These are phyloP conservation scores for Epichloe scottii DNA, from an alignment of 2,329 filamentous ascomycete species.

Conservation along the genomic window DNA sequence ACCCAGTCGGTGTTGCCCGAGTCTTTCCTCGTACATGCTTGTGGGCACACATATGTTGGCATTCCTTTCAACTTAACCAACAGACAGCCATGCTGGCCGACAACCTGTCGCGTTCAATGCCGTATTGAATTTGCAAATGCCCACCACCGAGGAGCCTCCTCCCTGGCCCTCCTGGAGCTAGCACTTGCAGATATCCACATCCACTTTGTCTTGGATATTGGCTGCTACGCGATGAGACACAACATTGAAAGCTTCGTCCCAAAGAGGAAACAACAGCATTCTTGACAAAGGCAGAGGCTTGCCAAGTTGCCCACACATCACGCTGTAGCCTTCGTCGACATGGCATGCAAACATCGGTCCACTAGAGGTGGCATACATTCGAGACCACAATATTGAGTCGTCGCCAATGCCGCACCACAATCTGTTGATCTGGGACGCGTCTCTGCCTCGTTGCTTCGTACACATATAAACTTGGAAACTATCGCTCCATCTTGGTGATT, in stretches of 20 bases:
- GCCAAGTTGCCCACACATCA: not conserved
- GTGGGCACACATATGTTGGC: not conserved
- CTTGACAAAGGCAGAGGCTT: not conserved
- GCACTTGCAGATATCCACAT: not conserved
- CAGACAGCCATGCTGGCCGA: not conserved
- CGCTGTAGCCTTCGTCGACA: not conserved
- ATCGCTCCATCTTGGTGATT: conserved; percentile 9
- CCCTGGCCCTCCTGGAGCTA: not conserved
- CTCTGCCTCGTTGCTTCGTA: conserved; percentile 1
- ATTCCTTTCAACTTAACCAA: not conserved
- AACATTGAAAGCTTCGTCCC: not conserved
- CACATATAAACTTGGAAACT: conserved; percentile 19
- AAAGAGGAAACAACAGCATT: conserved; percentile 1
- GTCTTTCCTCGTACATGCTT: not conserved
- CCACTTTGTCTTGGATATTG: not conserved
- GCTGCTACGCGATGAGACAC: not conserved
- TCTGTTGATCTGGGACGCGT: conserved; percentile 4
- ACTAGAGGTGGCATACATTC: not conserved
- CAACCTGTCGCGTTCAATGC: not conserved
- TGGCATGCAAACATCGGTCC: conserved; percentile 1
- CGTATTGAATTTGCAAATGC: no score
- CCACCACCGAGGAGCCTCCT: not conserved
- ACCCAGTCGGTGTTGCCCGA: no score
- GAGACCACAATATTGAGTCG: not conserved
- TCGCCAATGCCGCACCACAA: not conserved